phyloP scores from a whole-genome alignment of 1,284 basidiomycete species.

The Tilletia horrida region DNA sequence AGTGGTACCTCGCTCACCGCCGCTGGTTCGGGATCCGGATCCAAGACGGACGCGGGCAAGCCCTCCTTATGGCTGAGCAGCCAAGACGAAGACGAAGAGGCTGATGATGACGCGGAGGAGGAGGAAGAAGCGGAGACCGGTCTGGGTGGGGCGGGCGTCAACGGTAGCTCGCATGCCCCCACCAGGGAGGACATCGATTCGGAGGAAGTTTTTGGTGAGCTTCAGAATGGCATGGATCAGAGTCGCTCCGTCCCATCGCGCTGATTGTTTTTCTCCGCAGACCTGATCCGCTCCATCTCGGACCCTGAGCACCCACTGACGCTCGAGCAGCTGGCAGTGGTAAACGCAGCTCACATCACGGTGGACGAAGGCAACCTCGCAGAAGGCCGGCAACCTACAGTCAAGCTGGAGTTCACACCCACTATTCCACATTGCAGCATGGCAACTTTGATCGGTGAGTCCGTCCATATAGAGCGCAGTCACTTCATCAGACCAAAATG shows the following conservation, averaged over 20 bases:
- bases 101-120: slow-evolving; percentile 18
- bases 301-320: slow-evolving; percentile 94
- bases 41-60: slow-evolving; percentile 3
- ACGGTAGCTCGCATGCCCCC: slow-evolving; percentile 1
- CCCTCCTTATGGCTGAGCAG: slow-evolving; percentile 19
- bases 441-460: slow-evolving; percentile 89
- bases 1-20: slow-evolving; percentile 10
- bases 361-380: slow-evolving; percentile 58
- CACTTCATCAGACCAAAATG: neutral
- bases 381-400: slow-evolving; percentile 55
- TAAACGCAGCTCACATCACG: slow-evolving; percentile 80
- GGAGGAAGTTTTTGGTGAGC: slow-evolving; percentile 46
- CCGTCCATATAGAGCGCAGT: too few relatives aligned
- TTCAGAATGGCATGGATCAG: neutral
- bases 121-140: slow-evolving; percentile 15
- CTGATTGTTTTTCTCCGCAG: slow-evolving; percentile 27
- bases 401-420: slow-evolving; percentile 69
- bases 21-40: neutral
- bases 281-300: slow-evolving; percentile 84
- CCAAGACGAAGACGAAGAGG: slow-evolving; percentile 3
- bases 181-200: slow-evolving; percentile 20
- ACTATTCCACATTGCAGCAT: slow-evolving; percentile 98
- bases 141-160: slow-evolving; percentile 8
- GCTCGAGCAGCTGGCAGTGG: slow-evolving; percentile 93
- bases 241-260: neutral